A percentile compares a stretch with the other conserved stretches of the same genome.
These are phyloP conservation scores for Alternaria postmessia DNA, from an alignment of 2,329 filamentous ascomycete species.

Conservation along the genomic window DNA sequence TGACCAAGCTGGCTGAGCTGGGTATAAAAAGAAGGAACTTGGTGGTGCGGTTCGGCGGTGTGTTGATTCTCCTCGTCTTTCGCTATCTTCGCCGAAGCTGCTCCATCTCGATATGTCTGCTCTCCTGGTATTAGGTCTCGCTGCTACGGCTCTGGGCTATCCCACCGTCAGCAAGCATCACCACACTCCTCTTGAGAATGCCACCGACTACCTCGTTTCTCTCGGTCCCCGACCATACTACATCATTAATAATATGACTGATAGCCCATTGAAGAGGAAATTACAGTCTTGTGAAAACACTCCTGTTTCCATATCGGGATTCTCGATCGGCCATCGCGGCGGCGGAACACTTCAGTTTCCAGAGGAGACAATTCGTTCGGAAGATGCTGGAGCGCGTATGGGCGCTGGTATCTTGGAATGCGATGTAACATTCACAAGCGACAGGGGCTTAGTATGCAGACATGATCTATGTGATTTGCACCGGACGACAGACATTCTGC, in stretches of 20 bases:
- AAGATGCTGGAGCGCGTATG: slow-evolving; percentile 70
- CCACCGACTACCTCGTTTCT: slow-evolving; percentile 54
- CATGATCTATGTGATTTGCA: slow-evolving; percentile 74
- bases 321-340: slow-evolving; percentile 70
- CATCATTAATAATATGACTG: slow-evolving; percentile 69
- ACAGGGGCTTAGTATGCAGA: slow-evolving; percentile 71
- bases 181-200: slow-evolving; percentile 4
- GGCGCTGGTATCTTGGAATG: slow-evolving; percentile 73
- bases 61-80: neutral
- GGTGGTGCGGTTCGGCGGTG: neutral
- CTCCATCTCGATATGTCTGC: neutral
- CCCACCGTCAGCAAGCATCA: slow-evolving; percentile 21
- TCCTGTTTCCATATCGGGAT: slow-evolving; percentile 61
- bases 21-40: slow-evolving; percentile 4
- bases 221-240: slow-evolving; percentile 71
- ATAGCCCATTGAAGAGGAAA: slow-evolving; percentile 66
- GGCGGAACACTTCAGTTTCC: slow-evolving; percentile 65
- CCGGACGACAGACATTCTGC: slow-evolving; percentile 73
- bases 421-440: slow-evolving; percentile 72
- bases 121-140: slow-evolving; percentile 15
- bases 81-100: neutral
- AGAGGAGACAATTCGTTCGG: slow-evolving; percentile 68
- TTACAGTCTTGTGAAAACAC: slow-evolving; percentile 67
- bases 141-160: slow-evolving; percentile 18
- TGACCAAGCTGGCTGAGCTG: neutral